These are phyloP conservation scores for Herpetomonas muscarum DNA, from an alignment of 208 protist genomes.

Conservation along the genomic window DNA sequence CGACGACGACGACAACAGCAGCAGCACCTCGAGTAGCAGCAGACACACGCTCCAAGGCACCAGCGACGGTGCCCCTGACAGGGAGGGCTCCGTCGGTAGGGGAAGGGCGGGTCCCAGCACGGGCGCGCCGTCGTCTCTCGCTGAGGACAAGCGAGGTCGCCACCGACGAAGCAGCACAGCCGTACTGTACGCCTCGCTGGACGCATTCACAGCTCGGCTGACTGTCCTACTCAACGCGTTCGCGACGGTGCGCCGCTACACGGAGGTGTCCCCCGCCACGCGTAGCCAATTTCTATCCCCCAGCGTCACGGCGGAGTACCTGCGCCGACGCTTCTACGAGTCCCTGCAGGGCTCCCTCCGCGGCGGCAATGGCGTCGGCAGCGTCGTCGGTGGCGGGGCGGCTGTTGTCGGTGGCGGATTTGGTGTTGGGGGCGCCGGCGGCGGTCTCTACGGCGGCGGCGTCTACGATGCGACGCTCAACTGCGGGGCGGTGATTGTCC, in stretches of 20 bases:
- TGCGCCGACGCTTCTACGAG: conserved; percentile 48
- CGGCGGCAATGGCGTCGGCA: conserved; percentile 4
- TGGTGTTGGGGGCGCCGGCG: not conserved
- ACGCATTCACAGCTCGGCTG: conserved; percentile 51
- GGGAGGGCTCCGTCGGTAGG: no score
- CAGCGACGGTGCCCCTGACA: no score
- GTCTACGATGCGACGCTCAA: conserved; percentile 63
- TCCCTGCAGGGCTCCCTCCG: conserved; percentile 6
- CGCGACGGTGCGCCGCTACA: conserved; percentile 64
- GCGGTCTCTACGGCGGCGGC: conserved; percentile 4
- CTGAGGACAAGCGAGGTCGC: not conserved
- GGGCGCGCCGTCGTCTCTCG: not conserved
- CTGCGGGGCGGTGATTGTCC: conserved; percentile 76
- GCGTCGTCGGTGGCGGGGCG: not conserved
- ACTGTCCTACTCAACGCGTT: conserved; percentile 62
- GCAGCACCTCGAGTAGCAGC: not conserved
- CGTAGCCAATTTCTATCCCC: conserved; percentile 36
- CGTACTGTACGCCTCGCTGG: conserved; percentile 44
- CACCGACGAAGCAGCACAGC: conserved; percentile 13
- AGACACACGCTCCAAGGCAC: not conserved
- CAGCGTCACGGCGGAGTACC: conserved; percentile 65
- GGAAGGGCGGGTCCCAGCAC: no score
- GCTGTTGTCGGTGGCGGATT: conserved; percentile 4
- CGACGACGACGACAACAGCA: not conserved
- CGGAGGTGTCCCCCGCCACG: conserved; percentile 23